These are phyloP conservation scores for Paecilomyces sp. DNA, from an alignment of 2,329 filamentous ascomycete genomes.

Conservation along the genomic window DNA sequence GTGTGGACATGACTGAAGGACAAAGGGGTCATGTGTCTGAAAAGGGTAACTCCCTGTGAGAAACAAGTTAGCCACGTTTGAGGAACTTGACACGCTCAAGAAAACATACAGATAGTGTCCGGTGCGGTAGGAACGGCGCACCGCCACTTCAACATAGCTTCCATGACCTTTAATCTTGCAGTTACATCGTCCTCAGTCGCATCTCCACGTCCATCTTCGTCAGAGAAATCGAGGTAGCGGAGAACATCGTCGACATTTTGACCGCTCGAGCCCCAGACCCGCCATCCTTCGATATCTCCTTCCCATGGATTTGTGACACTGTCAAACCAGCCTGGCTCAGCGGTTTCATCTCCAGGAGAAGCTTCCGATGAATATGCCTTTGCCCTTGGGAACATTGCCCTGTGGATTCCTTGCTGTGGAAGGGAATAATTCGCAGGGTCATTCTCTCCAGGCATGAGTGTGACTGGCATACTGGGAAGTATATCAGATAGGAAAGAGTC, in stretches of 20 bases:
- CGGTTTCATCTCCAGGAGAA: constrained; percentile 22
- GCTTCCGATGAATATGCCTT: constrained; percentile 54
- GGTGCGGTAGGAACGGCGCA: constrained; percentile 88
- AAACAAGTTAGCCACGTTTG: constrained; percentile 6
- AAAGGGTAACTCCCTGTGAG: constrained; percentile 83
- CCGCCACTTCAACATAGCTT: constrained; percentile 87
- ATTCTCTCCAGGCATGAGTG: constrained; percentile 71
- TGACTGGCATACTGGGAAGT: constrained; percentile 80
- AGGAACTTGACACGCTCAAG: not conserved
- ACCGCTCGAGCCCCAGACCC: constrained; percentile 76
- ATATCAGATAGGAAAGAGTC: constrained; percentile 76
- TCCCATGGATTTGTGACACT: constrained; percentile 90
- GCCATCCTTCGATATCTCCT: constrained; percentile 83
- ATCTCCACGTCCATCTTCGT: constrained; percentile 17
- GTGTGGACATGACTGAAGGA: constrained; percentile 78
- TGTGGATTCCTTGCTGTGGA: constrained; percentile 87
- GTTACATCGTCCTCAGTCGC: constrained; percentile 45
- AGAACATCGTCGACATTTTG: constrained; percentile 93
- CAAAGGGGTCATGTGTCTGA: constrained; percentile 86
- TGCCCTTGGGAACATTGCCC: constrained; percentile 78
- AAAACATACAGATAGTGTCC: constrained; percentile 77
- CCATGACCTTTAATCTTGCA: constrained; percentile 80
- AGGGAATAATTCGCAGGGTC: constrained; percentile 87
- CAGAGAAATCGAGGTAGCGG: constrained; percentile 65
- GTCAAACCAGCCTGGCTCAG: constrained; percentile 69